phyloP scores from a whole-genome alignment of 2,329 filamentous ascomycete species.

The Onygenales sp. region DNA sequence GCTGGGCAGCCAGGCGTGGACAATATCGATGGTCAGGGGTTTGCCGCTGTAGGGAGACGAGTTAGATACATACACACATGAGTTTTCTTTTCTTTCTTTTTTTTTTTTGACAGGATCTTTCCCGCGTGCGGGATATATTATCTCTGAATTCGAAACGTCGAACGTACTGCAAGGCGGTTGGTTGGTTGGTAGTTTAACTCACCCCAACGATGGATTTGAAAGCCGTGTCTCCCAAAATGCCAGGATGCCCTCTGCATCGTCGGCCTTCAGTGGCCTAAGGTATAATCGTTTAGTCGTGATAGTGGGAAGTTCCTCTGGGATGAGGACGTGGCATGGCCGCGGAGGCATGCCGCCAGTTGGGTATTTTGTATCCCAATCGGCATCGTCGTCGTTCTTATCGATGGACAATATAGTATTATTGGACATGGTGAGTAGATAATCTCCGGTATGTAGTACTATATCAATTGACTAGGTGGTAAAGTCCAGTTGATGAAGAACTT shows the following conservation, averaged over 20 bases:
- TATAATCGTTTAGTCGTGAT: constrained; percentile 7
- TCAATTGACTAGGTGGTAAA: no score
- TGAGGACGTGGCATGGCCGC: constrained; percentile 3
- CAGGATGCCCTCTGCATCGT: constrained; percentile 1
- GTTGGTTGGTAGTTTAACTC: not conserved
- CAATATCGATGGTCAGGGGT: not conserved
- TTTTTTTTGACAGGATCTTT: no score
- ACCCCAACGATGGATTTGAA: not conserved
- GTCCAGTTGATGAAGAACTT: no score
- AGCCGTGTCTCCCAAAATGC: not conserved
- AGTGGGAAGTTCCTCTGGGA: constrained; percentile 3
- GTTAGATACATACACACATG: not conserved
- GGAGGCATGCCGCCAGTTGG: constrained; percentile 5
- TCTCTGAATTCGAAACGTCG: no score
- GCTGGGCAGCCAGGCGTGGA: constrained; percentile 2
- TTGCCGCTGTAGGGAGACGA: not conserved
- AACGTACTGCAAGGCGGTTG: no score
- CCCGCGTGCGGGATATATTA: no score
- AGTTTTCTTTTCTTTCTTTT: not conserved
- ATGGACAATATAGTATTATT: no score
- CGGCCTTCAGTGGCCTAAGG: not conserved
- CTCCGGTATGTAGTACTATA: no score
- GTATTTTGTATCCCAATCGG: constrained; percentile 6
- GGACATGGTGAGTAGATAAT: no score
- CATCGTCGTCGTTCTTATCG: not conserved